These are phyloP conservation scores for Beauveria rudraprayagi DNA, from an alignment of 2,329 filamentous ascomycete genomes.

Conservation along the genomic window DNA sequence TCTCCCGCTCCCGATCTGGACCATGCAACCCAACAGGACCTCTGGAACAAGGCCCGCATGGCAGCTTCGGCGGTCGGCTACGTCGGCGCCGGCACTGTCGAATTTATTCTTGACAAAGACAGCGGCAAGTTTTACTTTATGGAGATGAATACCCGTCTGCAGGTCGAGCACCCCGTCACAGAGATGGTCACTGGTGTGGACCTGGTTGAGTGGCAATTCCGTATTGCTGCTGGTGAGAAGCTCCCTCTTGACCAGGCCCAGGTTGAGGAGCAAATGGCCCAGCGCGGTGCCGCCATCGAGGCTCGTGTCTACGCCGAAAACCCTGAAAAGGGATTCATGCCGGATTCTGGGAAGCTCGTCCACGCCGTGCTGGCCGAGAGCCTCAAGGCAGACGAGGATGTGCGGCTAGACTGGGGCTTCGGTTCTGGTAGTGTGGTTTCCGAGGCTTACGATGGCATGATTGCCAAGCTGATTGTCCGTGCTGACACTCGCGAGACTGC, in stretches of 20 bases:
- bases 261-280: constrained; percentile 67
- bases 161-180: constrained; percentile 94
- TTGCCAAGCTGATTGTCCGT: constrained; percentile 91
- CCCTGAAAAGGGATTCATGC: constrained; percentile 84
- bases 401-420: constrained; percentile 91
- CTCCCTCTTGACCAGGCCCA: constrained; percentile 48
- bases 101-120: constrained; percentile 82
- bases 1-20: constrained; percentile 67
- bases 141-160: constrained; percentile 80
- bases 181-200: constrained; percentile 61
- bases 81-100: constrained; percentile 81
- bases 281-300: constrained; percentile 82
- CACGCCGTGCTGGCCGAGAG: constrained; percentile 68
- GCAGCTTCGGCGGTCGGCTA: constrained; percentile 72
- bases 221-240: constrained; percentile 54
- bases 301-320: constrained; percentile 96
- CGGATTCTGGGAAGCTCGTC: constrained; percentile 81
- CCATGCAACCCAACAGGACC: constrained; percentile 47
- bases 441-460: constrained; percentile 97
- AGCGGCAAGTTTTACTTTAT: constrained; percentile 75
- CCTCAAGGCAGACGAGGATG: constrained; percentile 53
- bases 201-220: constrained; percentile 93
- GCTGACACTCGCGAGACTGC: constrained; percentile 71
- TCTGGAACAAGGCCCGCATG: constrained; percentile 59
- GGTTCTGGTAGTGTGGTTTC: constrained; percentile 86